Conservation (phyloP, 2,329 filamentous ascomycete species). For the Pyricularia pennisetigena region DNA sequence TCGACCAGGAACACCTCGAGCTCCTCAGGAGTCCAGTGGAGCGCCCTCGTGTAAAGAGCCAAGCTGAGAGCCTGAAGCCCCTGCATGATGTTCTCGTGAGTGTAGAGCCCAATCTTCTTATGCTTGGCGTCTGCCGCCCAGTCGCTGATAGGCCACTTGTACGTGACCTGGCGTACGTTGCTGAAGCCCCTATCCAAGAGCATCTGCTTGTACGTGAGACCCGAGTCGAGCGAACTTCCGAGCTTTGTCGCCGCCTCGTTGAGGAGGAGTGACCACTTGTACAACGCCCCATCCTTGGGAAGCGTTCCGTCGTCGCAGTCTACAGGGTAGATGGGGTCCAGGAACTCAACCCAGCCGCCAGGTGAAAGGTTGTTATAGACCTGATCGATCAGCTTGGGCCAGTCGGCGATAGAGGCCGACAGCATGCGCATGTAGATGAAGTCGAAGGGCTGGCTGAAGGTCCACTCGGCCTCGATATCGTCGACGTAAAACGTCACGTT, state of each 20-base stretch:
- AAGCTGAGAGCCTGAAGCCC: conserved; percentile 12
- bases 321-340: conserved; percentile 12
- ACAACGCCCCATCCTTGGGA: conserved; percentile 15
- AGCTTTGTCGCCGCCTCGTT: conserved; percentile 10
- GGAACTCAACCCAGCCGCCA: conserved; percentile 14
- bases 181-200: conserved; percentile 38
- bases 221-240: conserved; percentile 13
- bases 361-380: conserved; percentile 12
- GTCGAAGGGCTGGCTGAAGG: conserved; percentile 10
- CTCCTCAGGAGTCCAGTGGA: conserved; percentile 12
- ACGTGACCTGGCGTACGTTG: conserved; percentile 32
- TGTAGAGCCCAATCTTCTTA: conserved; percentile 27
- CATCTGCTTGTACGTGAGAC: conserved; percentile 22
- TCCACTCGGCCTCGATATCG: conserved; percentile 13
- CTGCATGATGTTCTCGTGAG: conserved; percentile 2
- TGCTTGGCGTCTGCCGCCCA: conserved; percentile 36
- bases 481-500: conserved; percentile 14
- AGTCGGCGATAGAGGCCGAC: conserved; percentile 11
- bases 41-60: conserved; percentile 15
- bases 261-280: conserved; percentile 10
- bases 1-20: conserved; percentile 9
- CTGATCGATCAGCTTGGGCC: conserved; percentile 10
- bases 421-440: conserved; percentile 12
- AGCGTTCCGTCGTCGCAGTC: conserved; percentile 15
- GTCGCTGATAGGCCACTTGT: conserved; percentile 32